Evolutionary conservation across 2,329 filamentous ascomycete species (phyloP), one percentile per base, ranked within the genome.

Genomic region (Trichoderma cornu-damae): DNA sequence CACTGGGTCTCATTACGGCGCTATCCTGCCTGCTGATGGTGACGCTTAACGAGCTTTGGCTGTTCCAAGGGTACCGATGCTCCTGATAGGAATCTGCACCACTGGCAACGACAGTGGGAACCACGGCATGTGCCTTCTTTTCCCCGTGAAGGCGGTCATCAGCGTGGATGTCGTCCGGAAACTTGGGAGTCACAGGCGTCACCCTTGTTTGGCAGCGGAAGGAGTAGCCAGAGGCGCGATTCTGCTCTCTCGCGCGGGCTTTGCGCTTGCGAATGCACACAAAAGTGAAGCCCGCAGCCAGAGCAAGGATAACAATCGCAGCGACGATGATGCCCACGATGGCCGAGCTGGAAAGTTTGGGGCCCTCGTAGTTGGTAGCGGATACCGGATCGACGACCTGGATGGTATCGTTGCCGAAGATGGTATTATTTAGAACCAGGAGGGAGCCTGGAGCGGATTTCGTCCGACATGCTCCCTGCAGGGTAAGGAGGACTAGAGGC

Each of bases 381-480:
- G 43, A 16, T 9, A 18, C 16, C 42, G 61, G 30, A 34, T 57
- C 3, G 49, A 58, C 20, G 9, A 34, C 46, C 42, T 16, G 38
- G 49, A 34, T n/a, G 52, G 20, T 16, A 63, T 56, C 6, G 64
- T 65, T 65, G 26, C 74, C 70, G 61, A 80, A 80, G 52, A 80
- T 68, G 8, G 76, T 78, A 57, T 69, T 74, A 57, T 74, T 77
- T 40, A 80, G 71, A 4, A 70, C 68, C 22, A 80, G 51, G 28
- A 68, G 50, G 2, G 60, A 65, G 1, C 72, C 72, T 1, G 70
- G 59, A 0, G 69, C 59, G 0, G 79, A 78, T 30, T 73, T 70
- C 60, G 82, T 78, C 34, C 70, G 66, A 61, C 80, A 83, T 44
- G 76, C 80, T 3, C 79, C 78, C 61, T 77, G 70, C 3, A 83